These are phyloP conservation scores for Thielaviopsis populi DNA, from an alignment of 2,329 filamentous ascomycete genomes.

Conservation along the genomic window DNA sequence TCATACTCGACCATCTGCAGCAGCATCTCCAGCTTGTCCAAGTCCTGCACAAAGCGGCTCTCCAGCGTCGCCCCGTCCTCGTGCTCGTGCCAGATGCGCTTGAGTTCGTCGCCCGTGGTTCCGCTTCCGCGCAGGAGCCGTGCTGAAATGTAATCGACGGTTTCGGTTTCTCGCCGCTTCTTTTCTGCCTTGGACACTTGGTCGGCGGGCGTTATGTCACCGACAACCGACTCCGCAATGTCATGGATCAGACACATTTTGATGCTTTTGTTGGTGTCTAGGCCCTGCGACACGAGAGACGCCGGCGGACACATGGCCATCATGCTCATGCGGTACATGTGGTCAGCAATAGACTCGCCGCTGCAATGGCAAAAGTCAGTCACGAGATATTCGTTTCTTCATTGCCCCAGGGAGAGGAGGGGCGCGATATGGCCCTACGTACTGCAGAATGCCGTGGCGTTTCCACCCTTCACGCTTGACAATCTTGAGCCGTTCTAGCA, in stretches of 20 bases:
- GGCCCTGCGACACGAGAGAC: constrained; percentile 43
- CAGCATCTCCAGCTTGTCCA: constrained; percentile 92
- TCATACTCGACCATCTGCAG: constrained; percentile 97
- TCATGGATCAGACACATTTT: constrained; percentile 95
- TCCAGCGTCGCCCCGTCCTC: constrained; percentile 76
- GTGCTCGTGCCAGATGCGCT: constrained; percentile 84
- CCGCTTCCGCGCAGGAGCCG: constrained; percentile 62
- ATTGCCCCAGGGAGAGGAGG: not conserved
- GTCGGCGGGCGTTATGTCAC: constrained; percentile 92
- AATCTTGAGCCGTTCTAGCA: constrained; percentile 87
- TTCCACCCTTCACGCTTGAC: constrained; percentile 94
- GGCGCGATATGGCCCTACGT: constrained; percentile 17
- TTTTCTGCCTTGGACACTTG: constrained; percentile 80
- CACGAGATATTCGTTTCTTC: not conserved
- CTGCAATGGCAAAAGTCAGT: constrained; percentile 23
- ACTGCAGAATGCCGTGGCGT: constrained; percentile 61
- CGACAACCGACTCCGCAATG: constrained; percentile 93
- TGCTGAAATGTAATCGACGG: constrained; percentile 83
- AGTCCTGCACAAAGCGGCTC: constrained; percentile 81
- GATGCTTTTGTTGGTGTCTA: constrained; percentile 73
- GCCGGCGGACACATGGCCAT: constrained; percentile 85
- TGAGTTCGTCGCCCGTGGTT: constrained; percentile 51
- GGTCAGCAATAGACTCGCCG: constrained; percentile 87
- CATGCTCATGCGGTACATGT: constrained; percentile 99
- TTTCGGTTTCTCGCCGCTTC: constrained; percentile 66